phyloP scores from a whole-genome alignment of 176 grass and related monocot genomes.

The Poa annua region DNA sequence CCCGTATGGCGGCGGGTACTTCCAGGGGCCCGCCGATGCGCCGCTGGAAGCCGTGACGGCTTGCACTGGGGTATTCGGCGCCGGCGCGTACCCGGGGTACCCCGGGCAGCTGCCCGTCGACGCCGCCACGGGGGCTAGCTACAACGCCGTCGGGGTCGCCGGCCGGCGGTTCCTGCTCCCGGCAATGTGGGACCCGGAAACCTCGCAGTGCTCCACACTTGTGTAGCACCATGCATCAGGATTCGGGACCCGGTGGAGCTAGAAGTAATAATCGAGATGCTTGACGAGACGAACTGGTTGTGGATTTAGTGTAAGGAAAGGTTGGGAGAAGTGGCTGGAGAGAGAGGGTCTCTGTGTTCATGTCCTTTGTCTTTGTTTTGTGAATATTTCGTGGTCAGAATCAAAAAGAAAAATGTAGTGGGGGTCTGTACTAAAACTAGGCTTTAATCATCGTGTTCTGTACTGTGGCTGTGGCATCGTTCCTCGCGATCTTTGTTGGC shows the following conservation, averaged over 20 bases:
- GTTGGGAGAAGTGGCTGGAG: not conserved
- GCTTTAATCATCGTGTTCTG: not conserved
- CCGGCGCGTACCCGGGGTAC: conserved; percentile 64
- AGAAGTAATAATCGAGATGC: not conserved
- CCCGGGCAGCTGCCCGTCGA: conserved; percentile 61
- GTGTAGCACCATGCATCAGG: conserved; percentile 34
- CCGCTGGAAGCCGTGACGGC: conserved; percentile 72
- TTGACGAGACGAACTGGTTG: not conserved
- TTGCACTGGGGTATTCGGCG: conserved; percentile 64
- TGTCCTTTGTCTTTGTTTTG: conserved; percentile 17
- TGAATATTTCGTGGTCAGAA: conserved; percentile 28
- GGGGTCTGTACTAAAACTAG: conserved; percentile 8
- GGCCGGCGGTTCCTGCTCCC: conserved; percentile 60
- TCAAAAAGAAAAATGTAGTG: not conserved
- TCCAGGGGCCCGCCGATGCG: conserved; percentile 64
- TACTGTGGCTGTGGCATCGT: not conserved
- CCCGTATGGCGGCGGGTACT: conserved; percentile 68
- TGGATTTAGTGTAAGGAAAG: conserved; percentile 38
- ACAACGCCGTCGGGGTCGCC: conserved; percentile 59
- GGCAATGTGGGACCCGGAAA: conserved; percentile 84
- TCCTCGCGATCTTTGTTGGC: not conserved
- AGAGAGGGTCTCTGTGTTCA: not conserved
- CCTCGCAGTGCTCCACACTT: conserved; percentile 61
- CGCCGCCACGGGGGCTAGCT: conserved; percentile 58
- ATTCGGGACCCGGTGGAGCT: not conserved